A percentile compares a stretch with the other conserved stretches of the same genome.
Evolutionary conservation across 1,139 yeast species (phyloP).

Genomic region (Blastobotrys ciferrii): DNA sequence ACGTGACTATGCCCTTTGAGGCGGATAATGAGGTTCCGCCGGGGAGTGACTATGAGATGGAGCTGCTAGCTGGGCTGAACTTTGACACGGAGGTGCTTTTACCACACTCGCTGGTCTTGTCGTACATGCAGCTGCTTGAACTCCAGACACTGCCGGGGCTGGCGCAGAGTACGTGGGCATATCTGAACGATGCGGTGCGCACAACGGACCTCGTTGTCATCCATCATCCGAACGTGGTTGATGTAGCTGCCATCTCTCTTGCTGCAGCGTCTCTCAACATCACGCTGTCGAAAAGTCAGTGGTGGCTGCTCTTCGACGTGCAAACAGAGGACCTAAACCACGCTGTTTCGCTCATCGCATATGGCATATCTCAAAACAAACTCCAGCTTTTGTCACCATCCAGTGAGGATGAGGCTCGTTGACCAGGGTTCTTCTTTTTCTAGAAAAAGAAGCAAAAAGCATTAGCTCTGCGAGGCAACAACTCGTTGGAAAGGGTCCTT

Average conservation of each 20-base stretch:
- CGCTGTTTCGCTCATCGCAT: constrained; percentile 21
- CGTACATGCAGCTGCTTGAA: constrained; percentile 25
- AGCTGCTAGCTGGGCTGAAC: constrained; percentile 22
- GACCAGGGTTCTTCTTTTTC: not conserved
- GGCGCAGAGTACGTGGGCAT: constrained; percentile 25
- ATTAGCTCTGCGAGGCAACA: too few species aligned
- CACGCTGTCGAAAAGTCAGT: constrained; percentile 19
- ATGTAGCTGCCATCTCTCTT: constrained; percentile 28
- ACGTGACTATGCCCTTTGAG: not conserved
- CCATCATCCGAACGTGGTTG: constrained; percentile 32
- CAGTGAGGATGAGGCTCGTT: not conserved
- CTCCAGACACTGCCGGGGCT: constrained; percentile 11
- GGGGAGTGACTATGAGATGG: constrained; percentile 16
- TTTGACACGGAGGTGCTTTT: constrained; percentile 27
- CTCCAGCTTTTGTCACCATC: constrained; percentile 1
- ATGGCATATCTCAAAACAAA: constrained; percentile 9
- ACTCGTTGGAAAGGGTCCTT: too few species aligned
- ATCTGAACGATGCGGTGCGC: constrained; percentile 27
- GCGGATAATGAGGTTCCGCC: not conserved
- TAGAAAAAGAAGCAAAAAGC: too few species aligned
- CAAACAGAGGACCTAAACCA: constrained; percentile 29
- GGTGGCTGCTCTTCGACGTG: constrained; percentile 37
- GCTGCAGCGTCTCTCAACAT: constrained; percentile 22
- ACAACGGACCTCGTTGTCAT: constrained; percentile 21
- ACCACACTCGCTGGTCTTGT: constrained; percentile 29